These are phyloP conservation scores for Garcia nutans DNA, from an alignment of 345 rosid species.

Conservation along the genomic window DNA sequence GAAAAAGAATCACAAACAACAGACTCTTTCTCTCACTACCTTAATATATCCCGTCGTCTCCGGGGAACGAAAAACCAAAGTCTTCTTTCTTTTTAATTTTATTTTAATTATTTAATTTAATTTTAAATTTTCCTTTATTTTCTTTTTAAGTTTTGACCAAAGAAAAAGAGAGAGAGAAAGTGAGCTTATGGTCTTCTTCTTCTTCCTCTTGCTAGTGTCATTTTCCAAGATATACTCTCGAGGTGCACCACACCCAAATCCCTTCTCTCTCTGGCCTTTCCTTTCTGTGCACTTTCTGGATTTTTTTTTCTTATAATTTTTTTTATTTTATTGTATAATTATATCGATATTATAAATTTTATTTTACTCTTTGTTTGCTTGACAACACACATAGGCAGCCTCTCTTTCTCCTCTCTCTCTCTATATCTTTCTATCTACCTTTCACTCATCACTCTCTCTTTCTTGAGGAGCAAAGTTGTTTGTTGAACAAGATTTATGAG, in stretches of 20 bases:
- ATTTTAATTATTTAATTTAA: background rate
- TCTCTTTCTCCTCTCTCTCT: slow-evolving; percentile 20
- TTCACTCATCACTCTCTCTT: slow-evolving; percentile 28
- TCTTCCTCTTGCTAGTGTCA: slow-evolving; percentile 49
- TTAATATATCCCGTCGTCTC: slow-evolving; percentile 56
- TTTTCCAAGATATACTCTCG: slow-evolving; percentile 73
- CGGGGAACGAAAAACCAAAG: slow-evolving; percentile 59
- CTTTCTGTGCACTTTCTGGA: slow-evolving; percentile 33
- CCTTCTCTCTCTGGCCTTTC: slow-evolving; percentile 6
- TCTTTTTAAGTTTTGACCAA: slow-evolving; percentile 45
- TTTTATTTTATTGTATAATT: background rate
- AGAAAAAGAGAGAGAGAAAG: slow-evolving; percentile 39
- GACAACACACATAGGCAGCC: slow-evolving; percentile 36
- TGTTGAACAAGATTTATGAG: slow-evolving; percentile 37
- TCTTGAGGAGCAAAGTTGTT: slow-evolving; percentile 57
- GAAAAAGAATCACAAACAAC: slow-evolving; percentile 37
- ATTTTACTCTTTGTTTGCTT: slow-evolving; percentile 35
- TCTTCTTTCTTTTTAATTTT: slow-evolving; percentile 1
- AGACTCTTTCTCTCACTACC: slow-evolving; percentile 42
- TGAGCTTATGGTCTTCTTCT: slow-evolving; percentile 40
- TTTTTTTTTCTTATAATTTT: background rate
- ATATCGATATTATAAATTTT: slow-evolving; percentile 19
- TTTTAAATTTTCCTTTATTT: background rate
- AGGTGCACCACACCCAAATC: slow-evolving; percentile 40
- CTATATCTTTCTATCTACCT: slow-evolving; percentile 21